Evolutionary conservation across 2,329 filamentous ascomycete genomes (phyloP), one percentile per base, ranked within the genome.

Genomic region (Sphaerulina musiva): DNA sequence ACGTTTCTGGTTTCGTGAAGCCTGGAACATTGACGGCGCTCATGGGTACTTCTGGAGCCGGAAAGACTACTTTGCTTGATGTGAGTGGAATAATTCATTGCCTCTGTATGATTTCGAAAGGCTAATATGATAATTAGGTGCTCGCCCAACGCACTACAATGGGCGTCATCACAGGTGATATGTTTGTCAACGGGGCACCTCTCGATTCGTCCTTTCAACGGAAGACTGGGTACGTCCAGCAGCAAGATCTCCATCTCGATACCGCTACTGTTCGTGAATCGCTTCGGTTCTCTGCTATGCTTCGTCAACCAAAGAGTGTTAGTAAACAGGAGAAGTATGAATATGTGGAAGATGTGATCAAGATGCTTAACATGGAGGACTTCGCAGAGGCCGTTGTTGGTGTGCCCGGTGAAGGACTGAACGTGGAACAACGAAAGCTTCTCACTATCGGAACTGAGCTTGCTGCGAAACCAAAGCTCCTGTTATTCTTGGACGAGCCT

Each of bases 191-290:
- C 57, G 83, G 82, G 3, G 77, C 72, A 53, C 74, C 76, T 0
- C 73, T 79, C 0, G 79, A 81, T 58, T 70, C 71, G 5, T 79
- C 76, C 46, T 86, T 86, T 59, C 82, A 84, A 55, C 74, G 83
- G 6, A 82, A 83, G 65, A 84, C 81, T 0, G 83, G 83, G 0
- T 86, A 86, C 60, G 82, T 84, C 6, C 82, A 86, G 60, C 83
- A 86, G 54, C 81, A 86, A 67, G 82, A 87, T 69, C 68, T 83
- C 0, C 80, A 82, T 56, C 68, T 81, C 6, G 70, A 75, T 40
- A 82, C 78, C 0, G 69, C 79, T 2, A 82, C 80, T 0, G 78
- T 82, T 6, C 74, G 77, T 1, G 79, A 82, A 59, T 76, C 74
- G 42, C 68, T 82, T 3, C 71, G 72, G 0, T 82, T 82, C 68